phyloP scores from a whole-genome alignment of 2,329 filamentous ascomycete genomes.

The Xylaria sp. region DNA sequence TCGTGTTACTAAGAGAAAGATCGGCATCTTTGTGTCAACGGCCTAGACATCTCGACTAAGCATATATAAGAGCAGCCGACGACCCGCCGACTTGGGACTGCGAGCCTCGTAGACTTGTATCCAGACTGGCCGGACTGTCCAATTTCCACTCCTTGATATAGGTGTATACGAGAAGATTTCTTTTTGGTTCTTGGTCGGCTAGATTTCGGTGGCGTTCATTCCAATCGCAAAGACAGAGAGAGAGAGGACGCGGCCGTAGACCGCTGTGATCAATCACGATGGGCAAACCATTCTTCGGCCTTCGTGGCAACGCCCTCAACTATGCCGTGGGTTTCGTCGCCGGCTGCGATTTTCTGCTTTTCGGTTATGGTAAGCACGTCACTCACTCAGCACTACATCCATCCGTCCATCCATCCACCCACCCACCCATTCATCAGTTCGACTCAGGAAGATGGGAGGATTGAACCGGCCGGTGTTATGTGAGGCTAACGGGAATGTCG shows the following conservation, averaged over 20 bases:
- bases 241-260: constrained; percentile 5
- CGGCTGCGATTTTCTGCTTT: constrained; percentile 75
- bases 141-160: neutral
- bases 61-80: constrained; percentile 17
- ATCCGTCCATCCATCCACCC: no score
- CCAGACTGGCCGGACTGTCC: constrained; percentile 3
- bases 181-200: neutral
- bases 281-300: constrained; percentile 65
- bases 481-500: constrained; percentile 18
- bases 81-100: constrained; percentile 15
- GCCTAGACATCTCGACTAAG: constrained; percentile 1
- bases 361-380: constrained; percentile 60
- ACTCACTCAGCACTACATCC: neutral
- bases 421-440: neutral
- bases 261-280: constrained; percentile 39
- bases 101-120: neutral
- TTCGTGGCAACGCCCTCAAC: constrained; percentile 72
- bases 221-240: neutral
- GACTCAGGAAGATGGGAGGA: constrained; percentile 12
- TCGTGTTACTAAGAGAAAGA: constrained; percentile 17
- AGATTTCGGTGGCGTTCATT: neutral
- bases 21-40: constrained; percentile 10
- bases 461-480: constrained; percentile 48
- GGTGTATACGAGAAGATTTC: neutral
- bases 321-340: constrained; percentile 76